Evolutionary conservation across 2,329 filamentous ascomycete species (phyloP).

Genomic region (Raffaelea deltoideospora): DNA sequence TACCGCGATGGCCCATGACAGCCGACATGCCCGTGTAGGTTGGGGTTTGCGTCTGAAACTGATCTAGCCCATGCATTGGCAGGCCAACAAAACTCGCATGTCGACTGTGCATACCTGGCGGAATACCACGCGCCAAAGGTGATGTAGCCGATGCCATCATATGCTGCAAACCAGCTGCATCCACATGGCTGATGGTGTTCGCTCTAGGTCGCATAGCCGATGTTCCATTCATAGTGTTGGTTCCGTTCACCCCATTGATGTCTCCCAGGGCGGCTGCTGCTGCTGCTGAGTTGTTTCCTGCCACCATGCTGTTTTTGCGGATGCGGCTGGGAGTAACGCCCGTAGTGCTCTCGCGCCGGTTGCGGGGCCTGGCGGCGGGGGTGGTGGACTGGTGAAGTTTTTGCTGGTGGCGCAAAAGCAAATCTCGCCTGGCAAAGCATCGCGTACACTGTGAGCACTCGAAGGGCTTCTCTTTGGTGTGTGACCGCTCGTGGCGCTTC

Average conservation of each 20-base stretch:
- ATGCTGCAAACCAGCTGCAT: conserved; percentile 56
- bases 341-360: conserved; percentile 78
- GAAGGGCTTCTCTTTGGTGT: conserved; percentile 98
- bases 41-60: conserved; percentile 15
- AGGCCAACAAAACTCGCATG: conserved; percentile 63
- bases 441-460: conserved; percentile 88
- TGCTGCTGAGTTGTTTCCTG: conserved; percentile 20
- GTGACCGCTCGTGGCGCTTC: conserved; percentile 94
- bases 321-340: conserved; percentile 57
- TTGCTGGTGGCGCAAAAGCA: conserved; percentile 90
- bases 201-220: conserved; percentile 73
- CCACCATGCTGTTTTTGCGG: conserved; percentile 82
- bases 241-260: conserved; percentile 25
- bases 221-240: conserved; percentile 33
- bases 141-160: conserved; percentile 48
- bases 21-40: conserved; percentile 61
- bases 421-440: conserved; percentile 86
- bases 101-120: conserved; percentile 41
- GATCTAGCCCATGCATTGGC: conserved; percentile 39
- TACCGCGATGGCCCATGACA: conserved; percentile 49
- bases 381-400: conserved; percentile 92
- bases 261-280: neutral
- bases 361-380: conserved; percentile 71
- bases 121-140: conserved; percentile 32
- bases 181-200: conserved; percentile 92